Base-by-base conservation (phyloP, 371 early-diverging fungal genomes). In the Mucor indicus region DNA sequence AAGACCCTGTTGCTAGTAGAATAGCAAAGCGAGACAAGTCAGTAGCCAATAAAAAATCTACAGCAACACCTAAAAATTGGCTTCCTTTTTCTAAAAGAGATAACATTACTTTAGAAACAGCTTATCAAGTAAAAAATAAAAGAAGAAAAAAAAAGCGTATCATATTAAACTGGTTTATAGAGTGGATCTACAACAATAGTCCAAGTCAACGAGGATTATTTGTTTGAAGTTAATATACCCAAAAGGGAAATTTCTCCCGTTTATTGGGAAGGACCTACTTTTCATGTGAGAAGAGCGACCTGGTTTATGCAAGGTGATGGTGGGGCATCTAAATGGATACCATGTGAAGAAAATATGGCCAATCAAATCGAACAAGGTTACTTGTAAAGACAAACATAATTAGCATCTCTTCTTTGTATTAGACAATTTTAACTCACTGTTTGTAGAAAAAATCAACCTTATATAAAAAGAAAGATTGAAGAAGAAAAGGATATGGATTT, bases 331-430 rank as follows among this genome's bases (percentile, higher is more conserved):
- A 81, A 82, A 41, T 90, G 77, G 64, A 53, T 85, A 15, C 92
- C 94, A 5, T 91, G 92, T 55, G 89, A 91, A 49, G 89, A 85
- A 51, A 87, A 86, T 37, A 66, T 93, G 25, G 60, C 90, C 0
- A 62, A 78, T 22, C 92, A 93, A 62, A 67, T 91, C 38, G 94
- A 93, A 72, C 72, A 83, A 42, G 92, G 94, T 13, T 92, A 90
- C 57, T 63, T 64, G 85, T 84, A 76, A 62, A 24, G 21, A 16
- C 10, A 16, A 38, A 13, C 2, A 35, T 2, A 37, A 16, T 17
- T 22, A 24, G 2, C 10, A 44, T n/a, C n/a, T n/a, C n/a, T n/a
- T n/a, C n/a, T n/a, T n/a, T n/a, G n/a, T n/a, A n/a, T n/a, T n/a
- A n/a, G n/a, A n/a, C n/a, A n/a, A n/a, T n/a, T n/a, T n/a, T n/a